phyloP scores from a whole-genome alignment of 179 eudicot species.

The Beta lomatogona region DNA sequence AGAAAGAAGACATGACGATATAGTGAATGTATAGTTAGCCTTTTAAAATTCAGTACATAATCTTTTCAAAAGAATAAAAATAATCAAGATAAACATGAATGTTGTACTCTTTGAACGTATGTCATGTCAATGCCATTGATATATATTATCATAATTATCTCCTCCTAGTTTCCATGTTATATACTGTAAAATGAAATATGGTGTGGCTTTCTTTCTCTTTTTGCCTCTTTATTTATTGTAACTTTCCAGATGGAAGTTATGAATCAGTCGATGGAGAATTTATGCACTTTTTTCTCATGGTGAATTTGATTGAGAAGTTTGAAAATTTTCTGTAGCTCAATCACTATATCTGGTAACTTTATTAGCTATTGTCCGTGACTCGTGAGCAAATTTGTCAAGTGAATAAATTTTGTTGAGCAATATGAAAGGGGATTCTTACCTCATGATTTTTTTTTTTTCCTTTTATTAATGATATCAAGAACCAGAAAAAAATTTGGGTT shows the following conservation, averaged over 20 bases:
- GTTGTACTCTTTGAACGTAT: too few relatives aligned
- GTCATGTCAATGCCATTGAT: neutral
- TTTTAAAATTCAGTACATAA: too few relatives aligned
- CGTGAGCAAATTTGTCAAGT: neutral
- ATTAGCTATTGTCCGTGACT: neutral
- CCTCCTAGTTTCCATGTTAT: too few relatives aligned
- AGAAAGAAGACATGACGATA: too few relatives aligned
- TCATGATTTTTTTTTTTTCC: too few relatives aligned
- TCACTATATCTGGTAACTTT: neutral
- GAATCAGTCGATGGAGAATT: neutral
- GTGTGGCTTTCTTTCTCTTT: neutral
- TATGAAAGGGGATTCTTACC: neutral
- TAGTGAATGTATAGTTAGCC: too few relatives aligned
- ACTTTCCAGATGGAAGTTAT: neutral
- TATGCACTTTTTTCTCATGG: neutral
- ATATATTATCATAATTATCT: neutral
- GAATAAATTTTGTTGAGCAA: neutral
- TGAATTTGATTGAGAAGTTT: neutral
- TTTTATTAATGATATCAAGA: neutral
- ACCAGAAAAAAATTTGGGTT: neutral
- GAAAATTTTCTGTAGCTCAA: neutral
- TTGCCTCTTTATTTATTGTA: neutral
- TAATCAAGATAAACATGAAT: too few relatives aligned
- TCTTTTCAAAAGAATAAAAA: too few relatives aligned
- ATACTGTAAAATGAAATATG: too few relatives aligned